phyloP scores from a whole-genome alignment of 1,139 yeast genomes.

The Sugiyamaella japonica region DNA sequence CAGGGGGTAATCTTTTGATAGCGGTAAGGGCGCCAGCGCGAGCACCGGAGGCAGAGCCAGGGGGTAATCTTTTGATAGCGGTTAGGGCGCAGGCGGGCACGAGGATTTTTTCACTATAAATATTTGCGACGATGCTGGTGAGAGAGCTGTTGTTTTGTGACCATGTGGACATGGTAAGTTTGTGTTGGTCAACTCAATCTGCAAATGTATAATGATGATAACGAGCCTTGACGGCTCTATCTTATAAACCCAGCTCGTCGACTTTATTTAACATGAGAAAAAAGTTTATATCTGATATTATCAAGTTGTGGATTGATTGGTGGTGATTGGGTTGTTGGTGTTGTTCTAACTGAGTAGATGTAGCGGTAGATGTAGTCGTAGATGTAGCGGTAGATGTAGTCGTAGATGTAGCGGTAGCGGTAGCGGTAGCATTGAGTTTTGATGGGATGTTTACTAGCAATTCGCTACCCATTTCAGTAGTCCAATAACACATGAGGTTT shows the following conservation, averaged over 20 bases:
- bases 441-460: no score
- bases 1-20: not conserved
- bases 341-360: not conserved
- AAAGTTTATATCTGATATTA: conserved; percentile 24
- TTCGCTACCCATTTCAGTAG: no score
- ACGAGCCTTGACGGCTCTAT: conserved; percentile 32
- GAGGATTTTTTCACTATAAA: conserved; percentile 5
- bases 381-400: no score
- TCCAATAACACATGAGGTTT: no score
- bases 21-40: conserved; percentile 6
- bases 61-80: not conserved
- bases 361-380: no score
- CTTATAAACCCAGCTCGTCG: conserved; percentile 41
- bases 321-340: not conserved
- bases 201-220: conserved; percentile 31
- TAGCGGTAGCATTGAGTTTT: no score
- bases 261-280: conserved; percentile 35
- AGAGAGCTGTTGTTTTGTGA: not conserved
- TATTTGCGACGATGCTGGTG: conserved; percentile 1
- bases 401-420: no score
- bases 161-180: conserved; percentile 13
- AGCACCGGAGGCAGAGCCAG: no score
- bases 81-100: conserved; percentile 4
- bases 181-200: not conserved
- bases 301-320: conserved; percentile 14